These are phyloP conservation scores for Emergomyces orientalis DNA, from an alignment of 2,329 filamentous ascomycete genomes.

Conservation along the genomic window DNA sequence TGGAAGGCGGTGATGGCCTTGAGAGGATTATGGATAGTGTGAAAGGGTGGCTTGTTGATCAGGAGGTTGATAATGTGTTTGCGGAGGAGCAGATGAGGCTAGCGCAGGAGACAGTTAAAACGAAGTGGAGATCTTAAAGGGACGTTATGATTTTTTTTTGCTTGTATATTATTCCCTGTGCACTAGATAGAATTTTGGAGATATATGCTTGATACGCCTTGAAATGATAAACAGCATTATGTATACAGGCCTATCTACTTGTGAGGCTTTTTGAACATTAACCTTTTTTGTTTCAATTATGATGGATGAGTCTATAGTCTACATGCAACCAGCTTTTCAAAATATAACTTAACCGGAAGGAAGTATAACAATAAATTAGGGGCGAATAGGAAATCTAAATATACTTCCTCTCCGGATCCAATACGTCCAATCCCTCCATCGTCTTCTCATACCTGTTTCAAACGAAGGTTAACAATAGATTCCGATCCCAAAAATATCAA, in stretches of 20 bases:
- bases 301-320: background rate
- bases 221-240: background rate
- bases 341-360: background rate
- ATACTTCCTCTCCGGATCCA: constrained; percentile 79
- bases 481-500: constrained; percentile 3
- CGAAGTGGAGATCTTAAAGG: background rate
- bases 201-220: background rate
- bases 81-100: constrained; percentile 49
- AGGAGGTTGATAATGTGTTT: constrained; percentile 63
- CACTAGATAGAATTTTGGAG: background rate
- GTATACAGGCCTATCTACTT: background rate
- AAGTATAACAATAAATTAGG: background rate
- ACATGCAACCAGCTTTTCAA: background rate
- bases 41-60: constrained; percentile 61
- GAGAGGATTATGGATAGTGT: constrained; percentile 72
- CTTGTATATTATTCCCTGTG: background rate
- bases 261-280: background rate
- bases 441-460: constrained; percentile 70
- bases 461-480: constrained; percentile 12
- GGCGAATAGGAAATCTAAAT: constrained; percentile 45
- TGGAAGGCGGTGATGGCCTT: constrained; percentile 63
- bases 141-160: background rate
- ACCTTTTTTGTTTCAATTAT: background rate
- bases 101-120: constrained; percentile 9
- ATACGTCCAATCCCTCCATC: constrained; percentile 70